A percentile compares a stretch with the other conserved stretches of the same genome.
Conservation (phyloP, 139 green algal genomes). For the Chlamydomonas urium region DNA sequence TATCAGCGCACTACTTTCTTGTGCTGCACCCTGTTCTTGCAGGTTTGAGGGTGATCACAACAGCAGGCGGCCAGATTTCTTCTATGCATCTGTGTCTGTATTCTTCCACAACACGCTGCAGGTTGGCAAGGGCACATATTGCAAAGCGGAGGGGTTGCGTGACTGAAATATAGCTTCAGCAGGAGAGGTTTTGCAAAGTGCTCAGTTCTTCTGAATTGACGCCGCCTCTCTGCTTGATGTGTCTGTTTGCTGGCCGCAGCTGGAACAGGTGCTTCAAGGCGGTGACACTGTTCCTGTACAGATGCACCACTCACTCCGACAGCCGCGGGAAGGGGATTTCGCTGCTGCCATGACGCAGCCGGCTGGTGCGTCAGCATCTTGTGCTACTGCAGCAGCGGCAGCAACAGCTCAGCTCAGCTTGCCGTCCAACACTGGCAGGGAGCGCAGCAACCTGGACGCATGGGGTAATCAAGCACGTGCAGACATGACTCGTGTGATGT, state of each 20-base stretch:
- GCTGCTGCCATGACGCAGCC: neutral
- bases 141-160: neutral
- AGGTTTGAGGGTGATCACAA: conserved; percentile 96
- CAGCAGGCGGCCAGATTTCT: conserved; percentile 74
- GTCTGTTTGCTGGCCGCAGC: conserved; percentile 4
- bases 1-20: neutral
- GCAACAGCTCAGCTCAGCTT: neutral
- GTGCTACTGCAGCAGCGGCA: neutral
- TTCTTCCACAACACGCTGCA: conserved; percentile 84
- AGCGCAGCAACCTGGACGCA: neutral
- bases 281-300: too few species aligned
- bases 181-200: neutral
- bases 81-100: conserved; percentile 72
- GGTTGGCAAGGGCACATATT: conserved; percentile 3
- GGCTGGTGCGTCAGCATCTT: neutral
- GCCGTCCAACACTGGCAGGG: neutral
- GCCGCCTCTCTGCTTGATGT: neutral
- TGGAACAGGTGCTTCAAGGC: conserved; percentile 41
- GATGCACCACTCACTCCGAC: too few species aligned
- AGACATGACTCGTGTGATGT: neutral
- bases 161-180: neutral
- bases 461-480: neutral
- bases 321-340: neutral
- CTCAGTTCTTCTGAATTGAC: neutral
- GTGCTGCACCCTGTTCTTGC: neutral